Evolutionary conservation across 2,329 filamentous ascomycete species (phyloP), one percentile per base, ranked within the genome.

Genomic region (Colletotrichum sp.): DNA sequence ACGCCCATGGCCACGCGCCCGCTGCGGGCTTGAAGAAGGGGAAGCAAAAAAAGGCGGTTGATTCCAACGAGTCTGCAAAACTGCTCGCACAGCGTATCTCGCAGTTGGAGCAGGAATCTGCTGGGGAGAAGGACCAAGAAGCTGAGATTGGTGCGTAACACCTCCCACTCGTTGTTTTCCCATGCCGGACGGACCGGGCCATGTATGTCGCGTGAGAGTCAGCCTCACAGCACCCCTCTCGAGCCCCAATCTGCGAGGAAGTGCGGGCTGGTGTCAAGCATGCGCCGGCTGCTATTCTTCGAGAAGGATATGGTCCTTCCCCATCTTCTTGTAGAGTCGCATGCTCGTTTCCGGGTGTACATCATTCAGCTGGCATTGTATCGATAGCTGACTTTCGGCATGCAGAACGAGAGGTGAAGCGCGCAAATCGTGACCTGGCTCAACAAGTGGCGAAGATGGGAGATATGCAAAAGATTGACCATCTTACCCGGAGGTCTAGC

Each of bases 111-210:
- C 94, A 95, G 78, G 96, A 98, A 89, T 95, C 94, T 66, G 96
- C 96, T 13, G 95, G 95, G 76, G 96, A 98, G 84, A 98, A 98
- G 85, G 96, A 98, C 80, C 95, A 98, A 86, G 96, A 98, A 86
- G 92, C 94, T 77, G 97, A 99, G 88, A 98, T 99, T 84, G 95
- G 96, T 98, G 88, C 83, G 75, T 76, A 65, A 39, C 59, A 72
- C 65, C 70, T 69, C 71, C 71, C 74, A 69, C 72, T 60, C 64
- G 63, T 65, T 59, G 34, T 69, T 74, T 39, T 66, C 57, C n/a
- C 34, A 26, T 65, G 39, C 74, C 70, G 65, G 74, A 44, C 32
- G 71, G 44, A 65, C 64, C 74, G 65, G 72, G n/a, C 57, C 69
- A 67, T 67, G 72, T 69, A 65, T 72, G 73, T 76, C 74, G 71